phyloP scores from a whole-genome alignment of 129 eudicot genomes.

The Flaveria brownii region DNA sequence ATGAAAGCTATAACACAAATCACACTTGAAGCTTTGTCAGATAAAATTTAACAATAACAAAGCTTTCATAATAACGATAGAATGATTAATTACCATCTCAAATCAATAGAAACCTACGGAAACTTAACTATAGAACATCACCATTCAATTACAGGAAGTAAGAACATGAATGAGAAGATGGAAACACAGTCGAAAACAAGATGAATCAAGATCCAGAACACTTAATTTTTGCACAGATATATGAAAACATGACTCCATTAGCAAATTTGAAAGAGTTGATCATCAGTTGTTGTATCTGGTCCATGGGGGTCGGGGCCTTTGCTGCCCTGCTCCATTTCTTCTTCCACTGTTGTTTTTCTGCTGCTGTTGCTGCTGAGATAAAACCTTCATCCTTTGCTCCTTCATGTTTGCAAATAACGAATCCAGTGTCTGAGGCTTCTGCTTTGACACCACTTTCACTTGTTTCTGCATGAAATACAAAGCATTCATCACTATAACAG shows the following conservation, averaged over 20 bases:
- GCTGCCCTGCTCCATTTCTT: constrained; percentile 64
- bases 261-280: not conserved
- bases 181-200: not conserved
- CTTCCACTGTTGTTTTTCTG: constrained; percentile 24
- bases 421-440: constrained; percentile 69
- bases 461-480: constrained; percentile 10
- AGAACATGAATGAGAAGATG: not conserved
- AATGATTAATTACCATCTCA: not conserved
- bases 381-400: constrained; percentile 64
- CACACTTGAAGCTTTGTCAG: too few relatives aligned
- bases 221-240: not conserved
- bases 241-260: not conserved
- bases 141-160: not conserved
- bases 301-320: constrained; percentile 58
- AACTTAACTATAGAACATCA: not conserved
- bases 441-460: constrained; percentile 36
- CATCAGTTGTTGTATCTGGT: constrained; percentile 42
- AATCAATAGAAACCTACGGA: not conserved
- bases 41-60: not conserved
- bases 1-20: too few relatives aligned
- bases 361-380: constrained; percentile 34
- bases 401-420: constrained; percentile 77
- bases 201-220: constrained; percentile 10
- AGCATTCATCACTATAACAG: not conserved
- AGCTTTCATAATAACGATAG: not conserved